phyloP scores from a whole-genome alignment of 225 moss, liverwort and hornwort genomes.

The Straminergon stramineum region DNA sequence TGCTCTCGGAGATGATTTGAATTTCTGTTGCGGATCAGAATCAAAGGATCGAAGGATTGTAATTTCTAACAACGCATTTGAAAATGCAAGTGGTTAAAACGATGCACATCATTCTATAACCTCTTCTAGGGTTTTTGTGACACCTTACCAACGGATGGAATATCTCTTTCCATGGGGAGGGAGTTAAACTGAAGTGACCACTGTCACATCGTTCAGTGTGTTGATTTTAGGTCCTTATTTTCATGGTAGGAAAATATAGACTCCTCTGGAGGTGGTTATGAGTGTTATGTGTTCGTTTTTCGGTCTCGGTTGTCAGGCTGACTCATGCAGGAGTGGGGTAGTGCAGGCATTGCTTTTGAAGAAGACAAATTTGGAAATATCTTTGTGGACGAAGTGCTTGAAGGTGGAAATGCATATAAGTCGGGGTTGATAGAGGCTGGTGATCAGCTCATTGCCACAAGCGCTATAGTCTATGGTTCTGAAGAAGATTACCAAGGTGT shows the following conservation, averaged over 20 bases:
- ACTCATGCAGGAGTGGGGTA: background rate
- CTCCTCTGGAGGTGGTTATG: background rate
- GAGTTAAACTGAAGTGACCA: background rate
- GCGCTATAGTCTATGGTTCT: conserved; percentile 50
- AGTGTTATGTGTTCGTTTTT: background rate
- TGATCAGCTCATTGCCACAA: conserved; percentile 69
- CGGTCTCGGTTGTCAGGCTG: background rate
- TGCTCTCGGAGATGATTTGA: background rate
- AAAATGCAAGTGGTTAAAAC: background rate
- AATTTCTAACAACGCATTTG: background rate
- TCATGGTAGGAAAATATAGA: background rate
- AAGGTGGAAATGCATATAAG: conserved; percentile 51
- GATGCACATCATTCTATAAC: background rate
- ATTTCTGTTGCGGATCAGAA: background rate
- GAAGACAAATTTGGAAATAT: conserved; percentile 56
- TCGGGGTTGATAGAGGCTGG: conserved; percentile 51
- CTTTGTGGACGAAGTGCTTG: conserved; percentile 48
- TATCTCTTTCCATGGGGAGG: background rate
- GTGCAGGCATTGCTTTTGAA: conserved; percentile 56
- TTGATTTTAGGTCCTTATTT: background rate
- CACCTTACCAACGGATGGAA: background rate
- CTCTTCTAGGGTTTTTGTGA: background rate
- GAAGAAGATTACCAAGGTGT: conserved; percentile 66
- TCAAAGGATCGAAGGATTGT: background rate
- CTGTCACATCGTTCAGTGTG: background rate